Conservation (phyloP, 2,329 filamentous ascomycete genomes). For the Penicillium vulpinum region DNA sequence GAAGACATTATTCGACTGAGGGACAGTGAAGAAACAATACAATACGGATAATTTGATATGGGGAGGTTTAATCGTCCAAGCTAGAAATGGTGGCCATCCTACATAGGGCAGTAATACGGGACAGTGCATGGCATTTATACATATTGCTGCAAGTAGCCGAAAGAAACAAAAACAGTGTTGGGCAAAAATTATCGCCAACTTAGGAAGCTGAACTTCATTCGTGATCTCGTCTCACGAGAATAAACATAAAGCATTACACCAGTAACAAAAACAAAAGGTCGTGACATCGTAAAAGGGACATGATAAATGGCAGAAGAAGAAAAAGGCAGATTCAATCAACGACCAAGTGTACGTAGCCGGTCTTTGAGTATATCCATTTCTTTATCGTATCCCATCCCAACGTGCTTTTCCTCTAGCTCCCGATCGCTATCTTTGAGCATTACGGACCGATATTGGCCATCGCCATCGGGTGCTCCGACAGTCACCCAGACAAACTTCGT, state of each 20-base stretch:
- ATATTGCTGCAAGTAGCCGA: constrained; percentile 1
- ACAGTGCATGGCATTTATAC: background rate
- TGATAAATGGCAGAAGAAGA: constrained; percentile 12
- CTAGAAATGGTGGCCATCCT: background rate
- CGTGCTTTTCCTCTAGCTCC: constrained; percentile 18
- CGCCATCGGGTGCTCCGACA: constrained; percentile 50
- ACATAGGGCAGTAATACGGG: background rate
- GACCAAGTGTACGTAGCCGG: constrained; percentile 29
- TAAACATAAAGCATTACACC: background rate
- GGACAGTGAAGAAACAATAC: background rate
- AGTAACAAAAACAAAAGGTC: constrained; percentile 18
- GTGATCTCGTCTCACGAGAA: background rate
- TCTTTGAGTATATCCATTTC: constrained; percentile 35
- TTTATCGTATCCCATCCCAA: constrained; percentile 21
- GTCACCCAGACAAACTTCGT: constrained; percentile 55
- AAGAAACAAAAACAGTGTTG: background rate
- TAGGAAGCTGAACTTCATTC: background rate
- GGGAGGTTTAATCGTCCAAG: background rate
- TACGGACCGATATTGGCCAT: constrained; percentile 45
- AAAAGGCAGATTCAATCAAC: constrained; percentile 14
- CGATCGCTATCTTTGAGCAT: constrained; percentile 31
- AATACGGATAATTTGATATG: no score
- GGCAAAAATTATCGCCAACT: background rate
- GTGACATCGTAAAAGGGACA: constrained; percentile 25
- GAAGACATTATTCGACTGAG: background rate